Percentiles rank a stretch among this genome's conserved stretches.
Evolutionary conservation across 192 early-diverging fungal species (phyloP).

Genomic region (Backusella psychrophila): DNA sequence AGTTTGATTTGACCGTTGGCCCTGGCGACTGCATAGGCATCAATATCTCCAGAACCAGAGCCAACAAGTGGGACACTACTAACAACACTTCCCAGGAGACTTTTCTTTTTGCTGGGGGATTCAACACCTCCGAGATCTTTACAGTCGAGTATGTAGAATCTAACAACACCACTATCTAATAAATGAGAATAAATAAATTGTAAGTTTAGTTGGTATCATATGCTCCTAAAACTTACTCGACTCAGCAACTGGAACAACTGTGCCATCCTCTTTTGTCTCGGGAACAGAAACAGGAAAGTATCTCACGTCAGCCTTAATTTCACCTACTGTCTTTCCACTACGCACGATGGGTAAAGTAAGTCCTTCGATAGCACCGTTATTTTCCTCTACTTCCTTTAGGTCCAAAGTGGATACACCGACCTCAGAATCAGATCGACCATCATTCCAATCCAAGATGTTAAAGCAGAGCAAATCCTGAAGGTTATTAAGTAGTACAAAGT

Average conservation of each 20-base stretch:
- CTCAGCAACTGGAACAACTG: conserved; percentile 38
- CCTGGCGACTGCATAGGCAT: conserved; percentile 53
- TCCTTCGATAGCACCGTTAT: conserved; percentile 39
- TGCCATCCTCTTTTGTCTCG: conserved; percentile 42
- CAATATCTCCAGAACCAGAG: conserved; percentile 28
- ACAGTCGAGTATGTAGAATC: conserved; percentile 63
- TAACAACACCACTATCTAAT: conserved; percentile 61
- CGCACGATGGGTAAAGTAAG: conserved; percentile 32
- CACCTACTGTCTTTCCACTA: conserved; percentile 45
- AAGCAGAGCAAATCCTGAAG: conserved; percentile 72
- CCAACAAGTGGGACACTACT: conserved; percentile 26
- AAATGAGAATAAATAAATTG: not conserved
- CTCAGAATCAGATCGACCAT: conserved; percentile 64
- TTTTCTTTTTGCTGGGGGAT: conserved; percentile 3
- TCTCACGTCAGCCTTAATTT: conserved; percentile 35
- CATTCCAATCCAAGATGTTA: conserved; percentile 80
- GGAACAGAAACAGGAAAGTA: conserved; percentile 43
- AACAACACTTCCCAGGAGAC: conserved; percentile 1
- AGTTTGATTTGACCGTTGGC: conserved; percentile 49
- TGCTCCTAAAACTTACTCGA: conserved; percentile 36
- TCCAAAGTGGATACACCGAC: conserved; percentile 59
- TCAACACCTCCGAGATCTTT: conserved; percentile 53
- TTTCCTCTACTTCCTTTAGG: conserved; percentile 37
- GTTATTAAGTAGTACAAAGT: conserved; percentile 72
- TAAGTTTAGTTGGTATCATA: conserved; percentile 18